Evolutionary conservation across 345 rosid genomes (phyloP).

Genomic region (Draba incana): DNA sequence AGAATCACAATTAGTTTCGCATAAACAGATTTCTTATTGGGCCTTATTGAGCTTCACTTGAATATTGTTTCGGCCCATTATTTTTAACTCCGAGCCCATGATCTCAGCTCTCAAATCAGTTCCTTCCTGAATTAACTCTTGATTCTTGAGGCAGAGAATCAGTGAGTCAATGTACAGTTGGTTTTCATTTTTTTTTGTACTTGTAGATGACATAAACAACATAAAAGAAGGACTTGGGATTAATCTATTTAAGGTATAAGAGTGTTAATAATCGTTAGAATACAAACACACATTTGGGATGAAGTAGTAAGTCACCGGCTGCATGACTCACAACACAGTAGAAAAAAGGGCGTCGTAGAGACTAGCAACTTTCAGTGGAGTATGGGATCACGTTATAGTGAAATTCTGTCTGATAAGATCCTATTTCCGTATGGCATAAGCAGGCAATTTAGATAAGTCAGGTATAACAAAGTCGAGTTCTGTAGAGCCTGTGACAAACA

Average conservation of each 20-base stretch:
- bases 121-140: too few relatives aligned
- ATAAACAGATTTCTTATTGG: conserved; percentile 13
- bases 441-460: conserved; percentile 83
- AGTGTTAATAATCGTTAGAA: neutral
- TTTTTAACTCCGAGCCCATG: neutral
- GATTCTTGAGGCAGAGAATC: too few relatives aligned
- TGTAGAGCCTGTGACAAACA: conserved; percentile 88
- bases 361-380: conserved; percentile 7
- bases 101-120: neutral
- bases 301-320: neutral
- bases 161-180: too few relatives aligned
- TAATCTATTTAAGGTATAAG: too few relatives aligned
- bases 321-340: neutral
- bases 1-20: conserved; percentile 5
- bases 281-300: neutral
- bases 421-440: conserved; percentile 79
- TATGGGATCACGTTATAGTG: neutral
- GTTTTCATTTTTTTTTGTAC: too few relatives aligned
- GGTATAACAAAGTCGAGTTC: conserved; percentile 90
- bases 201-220: neutral
- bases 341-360: neutral
- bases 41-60: neutral
- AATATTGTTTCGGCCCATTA: neutral
- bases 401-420: neutral
- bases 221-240: neutral